Conservation (phyloP, 352 stramenopile genomes). For the Albugo laibachii region DNA sequence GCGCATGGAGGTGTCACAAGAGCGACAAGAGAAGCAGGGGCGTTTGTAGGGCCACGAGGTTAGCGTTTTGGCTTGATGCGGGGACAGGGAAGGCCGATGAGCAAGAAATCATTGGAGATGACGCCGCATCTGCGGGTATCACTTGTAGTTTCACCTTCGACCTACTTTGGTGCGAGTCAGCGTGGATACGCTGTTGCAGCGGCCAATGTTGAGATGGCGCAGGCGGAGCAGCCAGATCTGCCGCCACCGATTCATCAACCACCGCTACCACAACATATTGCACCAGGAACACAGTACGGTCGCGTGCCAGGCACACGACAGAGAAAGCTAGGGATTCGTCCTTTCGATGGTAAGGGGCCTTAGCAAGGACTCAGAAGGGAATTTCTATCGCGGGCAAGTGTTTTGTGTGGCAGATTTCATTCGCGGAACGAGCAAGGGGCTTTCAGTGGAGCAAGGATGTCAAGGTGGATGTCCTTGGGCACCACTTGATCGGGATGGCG, state of each 20-base stretch:
- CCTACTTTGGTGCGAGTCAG: background rate
- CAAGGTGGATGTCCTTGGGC: conserved; percentile 3
- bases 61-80: no score
- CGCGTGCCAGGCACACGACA: background rate
- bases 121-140: no score
- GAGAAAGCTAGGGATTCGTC: conserved; percentile 2
- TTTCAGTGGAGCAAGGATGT: conserved; percentile 1
- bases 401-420: conserved; percentile 1
- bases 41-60: background rate
- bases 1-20: background rate
- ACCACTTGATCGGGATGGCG: conserved; percentile 2
- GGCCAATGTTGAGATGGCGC: background rate
- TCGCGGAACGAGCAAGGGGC: background rate
- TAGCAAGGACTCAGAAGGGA: conserved; percentile 3
- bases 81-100: no score
- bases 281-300: background rate
- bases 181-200: background rate
- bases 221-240: background rate
- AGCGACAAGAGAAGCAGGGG: background rate
- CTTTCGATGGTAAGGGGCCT: conserved; percentile 8
- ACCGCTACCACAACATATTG: background rate
- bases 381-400: conserved; percentile 1
- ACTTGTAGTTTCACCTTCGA: no score
- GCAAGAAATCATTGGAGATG: no score
- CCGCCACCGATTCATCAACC: background rate